These are phyloP conservation scores for Tagetes patula DNA, from an alignment of 129 eudicot genomes.

Conservation along the genomic window DNA sequence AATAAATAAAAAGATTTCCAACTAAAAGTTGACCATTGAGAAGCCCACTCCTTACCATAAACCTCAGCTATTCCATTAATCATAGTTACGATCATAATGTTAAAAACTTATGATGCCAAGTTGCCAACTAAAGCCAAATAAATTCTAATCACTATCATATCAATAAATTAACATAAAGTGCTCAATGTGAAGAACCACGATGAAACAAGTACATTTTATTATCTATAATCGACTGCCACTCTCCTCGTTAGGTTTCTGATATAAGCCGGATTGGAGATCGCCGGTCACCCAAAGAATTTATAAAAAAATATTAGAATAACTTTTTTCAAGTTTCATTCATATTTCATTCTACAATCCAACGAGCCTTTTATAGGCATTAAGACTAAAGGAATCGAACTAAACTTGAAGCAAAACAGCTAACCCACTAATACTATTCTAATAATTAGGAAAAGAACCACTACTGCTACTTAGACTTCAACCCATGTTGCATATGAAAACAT, in stretches of 20 bases:
- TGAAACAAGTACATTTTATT: neutral
- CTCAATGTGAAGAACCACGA: conserved; percentile 9
- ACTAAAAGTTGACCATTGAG: neutral
- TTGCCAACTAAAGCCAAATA: neutral
- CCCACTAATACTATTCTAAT: no score
- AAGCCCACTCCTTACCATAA: neutral
- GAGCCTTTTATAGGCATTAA: no score
- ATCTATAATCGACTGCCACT: neutral
- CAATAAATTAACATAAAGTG: neutral
- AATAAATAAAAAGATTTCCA: neutral
- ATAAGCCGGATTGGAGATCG: no score
- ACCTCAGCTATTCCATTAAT: neutral
- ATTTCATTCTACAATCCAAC: no score
- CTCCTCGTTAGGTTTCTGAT: neutral
- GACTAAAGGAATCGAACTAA: no score
- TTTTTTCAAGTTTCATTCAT: no score
- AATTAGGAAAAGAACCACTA: no score
- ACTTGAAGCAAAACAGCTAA: no score
- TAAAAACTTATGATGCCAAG: neutral
- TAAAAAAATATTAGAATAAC: no score
- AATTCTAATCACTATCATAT: conserved; percentile 14
- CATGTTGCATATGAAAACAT: no score
- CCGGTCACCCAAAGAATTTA: no score
- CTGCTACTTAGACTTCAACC: no score
- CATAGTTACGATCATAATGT: neutral